Conservation (phyloP, 2,329 filamentous ascomycete genomes). For the Cladosporium colombiae region DNA sequence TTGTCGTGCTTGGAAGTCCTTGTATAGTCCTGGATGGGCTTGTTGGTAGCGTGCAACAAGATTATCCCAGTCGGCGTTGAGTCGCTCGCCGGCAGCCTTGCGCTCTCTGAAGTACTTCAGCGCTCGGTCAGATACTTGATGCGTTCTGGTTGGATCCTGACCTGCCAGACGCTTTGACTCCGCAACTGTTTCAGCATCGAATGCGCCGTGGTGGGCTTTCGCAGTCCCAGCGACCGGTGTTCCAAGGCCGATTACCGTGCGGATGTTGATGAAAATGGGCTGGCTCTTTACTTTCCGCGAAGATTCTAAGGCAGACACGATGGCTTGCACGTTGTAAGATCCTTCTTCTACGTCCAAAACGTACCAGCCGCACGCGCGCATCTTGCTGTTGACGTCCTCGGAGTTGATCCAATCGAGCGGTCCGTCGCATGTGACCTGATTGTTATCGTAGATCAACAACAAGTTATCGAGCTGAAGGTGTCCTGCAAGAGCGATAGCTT, state of each 20-base stretch:
- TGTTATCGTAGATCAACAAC: constrained; percentile 61
- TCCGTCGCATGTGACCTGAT: constrained; percentile 61
- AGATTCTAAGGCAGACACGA: constrained; percentile 49
- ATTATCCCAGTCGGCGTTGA: constrained; percentile 52
- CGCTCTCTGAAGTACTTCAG: constrained; percentile 56
- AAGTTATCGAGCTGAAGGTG: constrained; percentile 60
- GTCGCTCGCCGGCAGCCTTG: constrained; percentile 46
- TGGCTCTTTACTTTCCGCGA: constrained; percentile 42
- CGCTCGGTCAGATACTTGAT: constrained; percentile 45
- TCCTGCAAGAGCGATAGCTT: constrained; percentile 58
- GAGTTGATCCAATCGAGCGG: constrained; percentile 54
- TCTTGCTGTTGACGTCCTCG: constrained; percentile 60
- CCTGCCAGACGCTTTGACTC: constrained; percentile 55
- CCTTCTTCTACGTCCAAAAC: constrained; percentile 57
- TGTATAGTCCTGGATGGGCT: constrained; percentile 54
- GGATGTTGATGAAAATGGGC: constrained; percentile 59
- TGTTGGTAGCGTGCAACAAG: constrained; percentile 41
- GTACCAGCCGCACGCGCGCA: constrained; percentile 57
- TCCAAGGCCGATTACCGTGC: constrained; percentile 57
- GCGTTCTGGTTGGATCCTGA: constrained; percentile 48
- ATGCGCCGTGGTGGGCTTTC: constrained; percentile 59
- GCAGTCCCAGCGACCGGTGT: constrained; percentile 53
- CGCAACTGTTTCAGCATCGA: constrained; percentile 55
- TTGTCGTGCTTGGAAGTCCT: constrained; percentile 48
- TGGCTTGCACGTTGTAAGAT: constrained; percentile 51